Base-by-base conservation (phyloP, 139 green algal species). In the Tetraselmis striata region DNA sequence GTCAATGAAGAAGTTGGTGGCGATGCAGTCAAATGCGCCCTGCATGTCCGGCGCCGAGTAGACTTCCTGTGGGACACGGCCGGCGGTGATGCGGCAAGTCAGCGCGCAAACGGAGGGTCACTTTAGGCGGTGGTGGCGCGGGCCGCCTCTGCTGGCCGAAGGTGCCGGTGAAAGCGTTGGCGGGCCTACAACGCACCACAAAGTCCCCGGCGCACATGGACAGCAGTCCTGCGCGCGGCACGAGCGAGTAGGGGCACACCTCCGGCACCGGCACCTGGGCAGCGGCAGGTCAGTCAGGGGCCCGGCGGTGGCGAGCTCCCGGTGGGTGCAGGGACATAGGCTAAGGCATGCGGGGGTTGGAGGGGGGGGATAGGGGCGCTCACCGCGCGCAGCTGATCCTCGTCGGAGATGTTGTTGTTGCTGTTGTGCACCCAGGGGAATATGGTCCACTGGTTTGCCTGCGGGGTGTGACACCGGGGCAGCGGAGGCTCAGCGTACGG, bases 1-100 rank as follows among this genome's bases (percentile, higher is more conserved):
- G 91, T 99, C 97, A 1, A 99, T 90, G 92, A 99, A 99, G 88
- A 99, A 99, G 87, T 94, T 98, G 23, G 94, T 98, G 29, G 88
- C 92, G 29, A 99, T 95, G 1, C 79, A 85, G 81, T 99, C 96
- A 85, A 97, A 99, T 2, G 76, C 59, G 30, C 84, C 86, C 0
- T 27, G 31, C 77, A 90, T 88, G 2, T 93, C 89, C 1, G 85
- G 78, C 0, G 25, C 31, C 0, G 78, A 45, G 83, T 98, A 99
- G 29, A 99, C 93, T 83, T 97, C 94, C 90, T 92, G 85, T 2
- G 28, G 59, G 2, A 59, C n/a, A n/a, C n/a, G n/a, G n/a, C n/a
- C n/a, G n/a, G n/a, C n/a, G n/a, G n/a, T n/a, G n/a, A n/a, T n/a
- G n/a, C n/a, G n/a, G n/a, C n/a, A n/a, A n/a, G n/a, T n/a, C n/a